phyloP scores from a whole-genome alignment of 495 filamentous ascomycete genomes.

The Aspergillus wentii region DNA sequence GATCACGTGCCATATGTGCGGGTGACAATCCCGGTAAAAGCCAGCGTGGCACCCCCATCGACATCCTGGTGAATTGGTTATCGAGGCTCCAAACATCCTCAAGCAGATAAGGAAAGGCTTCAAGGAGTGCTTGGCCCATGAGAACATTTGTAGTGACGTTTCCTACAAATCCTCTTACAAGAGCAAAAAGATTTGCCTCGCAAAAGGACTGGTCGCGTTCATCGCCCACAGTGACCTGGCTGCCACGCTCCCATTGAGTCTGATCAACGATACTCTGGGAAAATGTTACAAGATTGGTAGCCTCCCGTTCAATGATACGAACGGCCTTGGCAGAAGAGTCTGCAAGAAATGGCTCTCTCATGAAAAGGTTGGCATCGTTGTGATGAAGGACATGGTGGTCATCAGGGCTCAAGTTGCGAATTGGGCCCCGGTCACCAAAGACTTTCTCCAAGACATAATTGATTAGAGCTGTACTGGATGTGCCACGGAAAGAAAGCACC shows the following conservation, averaged over 20 bases:
- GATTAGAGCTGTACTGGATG: constrained; percentile 26
- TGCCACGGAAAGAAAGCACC: constrained; percentile 32
- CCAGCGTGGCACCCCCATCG: constrained; percentile 48
- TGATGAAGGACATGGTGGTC: constrained; percentile 30
- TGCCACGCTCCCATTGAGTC: constrained; percentile 53
- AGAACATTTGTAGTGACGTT: constrained; percentile 44
- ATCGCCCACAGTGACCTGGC: constrained; percentile 29
- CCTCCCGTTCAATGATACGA: constrained; percentile 35
- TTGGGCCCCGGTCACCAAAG: constrained; percentile 40
- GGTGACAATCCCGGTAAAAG: constrained; percentile 41
- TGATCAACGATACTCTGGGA: constrained; percentile 56
- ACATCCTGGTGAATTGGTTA: constrained; percentile 44
- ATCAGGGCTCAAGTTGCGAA: constrained; percentile 26
- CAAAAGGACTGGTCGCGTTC: constrained; percentile 28
- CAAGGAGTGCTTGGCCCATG: constrained; percentile 51
- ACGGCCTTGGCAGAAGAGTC: constrained; percentile 30
- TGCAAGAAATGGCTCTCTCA: constrained; percentile 37
- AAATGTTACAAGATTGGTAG: constrained; percentile 52
- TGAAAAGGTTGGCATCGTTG: constrained; percentile 31
- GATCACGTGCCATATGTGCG: constrained; percentile 48
- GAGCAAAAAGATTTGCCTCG: constrained; percentile 47
- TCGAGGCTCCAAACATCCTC: constrained; percentile 54
- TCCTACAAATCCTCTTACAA: constrained; percentile 52
- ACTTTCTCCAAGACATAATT: constrained; percentile 42
- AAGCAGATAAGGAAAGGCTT: constrained; percentile 47